These are phyloP conservation scores for Jatropha multifida DNA, from an alignment of 441 rosid genomes.

Conservation along the genomic window DNA sequence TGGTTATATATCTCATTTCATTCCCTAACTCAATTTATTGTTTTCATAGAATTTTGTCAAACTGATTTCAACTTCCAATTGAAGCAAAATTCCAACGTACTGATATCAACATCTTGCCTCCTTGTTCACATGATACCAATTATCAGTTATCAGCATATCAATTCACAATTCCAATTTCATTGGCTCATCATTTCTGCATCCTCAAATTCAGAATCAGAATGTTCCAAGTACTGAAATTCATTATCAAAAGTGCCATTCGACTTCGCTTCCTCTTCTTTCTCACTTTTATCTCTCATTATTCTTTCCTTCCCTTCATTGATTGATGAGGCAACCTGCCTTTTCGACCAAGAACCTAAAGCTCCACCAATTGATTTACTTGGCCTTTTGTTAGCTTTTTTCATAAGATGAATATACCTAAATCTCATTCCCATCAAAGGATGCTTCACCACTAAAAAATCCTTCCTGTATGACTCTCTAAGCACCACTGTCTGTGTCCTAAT, in stretches of 20 bases:
- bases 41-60: background rate
- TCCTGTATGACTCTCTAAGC: constrained; percentile 71
- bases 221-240: constrained; percentile 12
- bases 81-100: background rate
- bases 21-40: too few relatives aligned
- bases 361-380: constrained; percentile 27
- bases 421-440: constrained; percentile 86
- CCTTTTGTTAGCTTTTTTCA: constrained; percentile 42
- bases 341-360: constrained; percentile 18
- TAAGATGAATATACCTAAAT: constrained; percentile 66
- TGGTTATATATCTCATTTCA: too few relatives aligned
- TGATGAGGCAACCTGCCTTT: constrained; percentile 12
- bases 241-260: constrained; percentile 9
- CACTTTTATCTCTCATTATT: background rate
- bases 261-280: constrained; percentile 12
- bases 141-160: background rate
- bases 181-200: background rate
- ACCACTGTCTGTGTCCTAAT: constrained; percentile 76
- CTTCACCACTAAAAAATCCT: constrained; percentile 60
- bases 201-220: constrained; percentile 12
- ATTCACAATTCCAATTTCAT: constrained; percentile 15
- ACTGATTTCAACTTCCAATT: background rate
- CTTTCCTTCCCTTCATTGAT: constrained; percentile 4
- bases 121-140: background rate
- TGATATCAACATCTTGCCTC: background rate